A percentile compares a stretch with the other conserved stretches of the same genome.
phyloP scores from a whole-genome alignment of 192 early-diverging fungal species.

The Entomortierella lignicola region DNA sequence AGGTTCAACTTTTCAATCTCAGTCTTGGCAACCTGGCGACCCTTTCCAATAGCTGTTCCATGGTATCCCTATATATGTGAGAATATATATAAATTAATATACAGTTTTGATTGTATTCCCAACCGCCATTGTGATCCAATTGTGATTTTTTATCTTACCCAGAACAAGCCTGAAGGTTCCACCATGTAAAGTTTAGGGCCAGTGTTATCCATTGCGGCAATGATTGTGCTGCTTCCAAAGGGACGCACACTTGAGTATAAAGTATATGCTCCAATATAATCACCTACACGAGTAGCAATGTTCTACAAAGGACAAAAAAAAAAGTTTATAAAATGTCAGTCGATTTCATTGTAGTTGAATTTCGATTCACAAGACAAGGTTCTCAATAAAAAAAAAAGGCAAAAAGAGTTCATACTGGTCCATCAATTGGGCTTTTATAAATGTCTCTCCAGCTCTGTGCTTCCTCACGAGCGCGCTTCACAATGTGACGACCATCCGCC shows the following conservation, averaged over 20 bases:
- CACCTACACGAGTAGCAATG: slow-evolving; percentile 92
- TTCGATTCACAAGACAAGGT: not conserved
- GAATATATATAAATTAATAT: no score
- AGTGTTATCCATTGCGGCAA: slow-evolving; percentile 82
- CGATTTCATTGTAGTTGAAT: not conserved
- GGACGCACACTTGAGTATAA: slow-evolving; percentile 95
- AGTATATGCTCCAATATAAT: slow-evolving; percentile 97
- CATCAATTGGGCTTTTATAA: slow-evolving; percentile 87
- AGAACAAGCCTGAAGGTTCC: slow-evolving; percentile 96
- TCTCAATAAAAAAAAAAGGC: no score
- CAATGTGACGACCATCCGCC: slow-evolving; percentile 92
- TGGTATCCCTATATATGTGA: slow-evolving; percentile 81
- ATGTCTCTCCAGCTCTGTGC: slow-evolving; percentile 87
- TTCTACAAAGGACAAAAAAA: slow-evolving; percentile 53
- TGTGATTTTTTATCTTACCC: slow-evolving; percentile 68
- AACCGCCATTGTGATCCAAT: no score
- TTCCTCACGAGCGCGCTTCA: slow-evolving; percentile 91
- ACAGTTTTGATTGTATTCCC: no score
- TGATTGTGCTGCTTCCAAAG: slow-evolving; percentile 88
- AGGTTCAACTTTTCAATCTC: slow-evolving; percentile 98
- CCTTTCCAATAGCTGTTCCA: slow-evolving; percentile 96
- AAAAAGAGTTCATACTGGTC: slow-evolving; percentile 67
- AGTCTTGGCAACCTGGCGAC: slow-evolving; percentile 97
- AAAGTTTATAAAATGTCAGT: not conserved
- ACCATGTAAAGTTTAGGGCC: slow-evolving; percentile 94